Evolutionary conservation across 2,329 filamentous ascomycete genomes (phyloP).

Genomic region (Raffaelea deltoideospora): DNA sequence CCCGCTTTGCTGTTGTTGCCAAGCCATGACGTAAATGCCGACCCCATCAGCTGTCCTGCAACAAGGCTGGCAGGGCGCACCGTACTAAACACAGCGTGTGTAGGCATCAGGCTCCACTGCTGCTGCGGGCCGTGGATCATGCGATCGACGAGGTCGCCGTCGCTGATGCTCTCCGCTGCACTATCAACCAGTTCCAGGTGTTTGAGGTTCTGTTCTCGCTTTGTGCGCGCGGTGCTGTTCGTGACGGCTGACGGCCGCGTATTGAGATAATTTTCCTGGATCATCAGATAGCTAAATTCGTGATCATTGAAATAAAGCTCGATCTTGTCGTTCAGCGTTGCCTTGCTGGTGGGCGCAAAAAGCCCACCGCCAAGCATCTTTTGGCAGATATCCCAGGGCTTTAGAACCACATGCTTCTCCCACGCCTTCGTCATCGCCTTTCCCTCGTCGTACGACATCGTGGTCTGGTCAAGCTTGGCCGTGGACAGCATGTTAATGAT

Average conservation of each 20-base stretch:
- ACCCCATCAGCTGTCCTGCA: slow-evolving; percentile 59
- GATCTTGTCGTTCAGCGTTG: slow-evolving; percentile 91
- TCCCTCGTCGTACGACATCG: slow-evolving; percentile 70
- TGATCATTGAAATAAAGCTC: slow-evolving; percentile 99
- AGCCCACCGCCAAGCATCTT: slow-evolving; percentile 83
- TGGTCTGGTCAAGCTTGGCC: slow-evolving; percentile 70
- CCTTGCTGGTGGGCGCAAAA: slow-evolving; percentile 69
- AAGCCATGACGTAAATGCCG: slow-evolving; percentile 79
- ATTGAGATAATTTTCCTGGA: slow-evolving; percentile 92
- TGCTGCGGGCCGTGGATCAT: slow-evolving; percentile 99
- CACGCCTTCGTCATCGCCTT: slow-evolving; percentile 95
- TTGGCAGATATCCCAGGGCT: slow-evolving; percentile 94
- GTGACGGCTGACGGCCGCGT: slow-evolving; percentile 58
- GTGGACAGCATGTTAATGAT: slow-evolving; percentile 98
- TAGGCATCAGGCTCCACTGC: slow-evolving; percentile 96
- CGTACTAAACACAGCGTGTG: slow-evolving; percentile 89
- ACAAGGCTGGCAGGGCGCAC: slow-evolving; percentile 82
- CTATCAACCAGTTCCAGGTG: slow-evolving; percentile 73
- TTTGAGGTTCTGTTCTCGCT: slow-evolving; percentile 61
- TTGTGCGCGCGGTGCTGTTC: slow-evolving; percentile 36
- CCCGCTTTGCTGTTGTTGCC: slow-evolving; percentile 84
- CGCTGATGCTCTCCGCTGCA: slow-evolving; percentile 90
- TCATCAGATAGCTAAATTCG: slow-evolving; percentile 93
- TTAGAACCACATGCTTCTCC: slow-evolving; percentile 94
- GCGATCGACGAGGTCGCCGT: slow-evolving; percentile 86